Evolutionary conservation across 148 eudicot genomes (phyloP).

Genomic region (Fagopyrum tataricum): DNA sequence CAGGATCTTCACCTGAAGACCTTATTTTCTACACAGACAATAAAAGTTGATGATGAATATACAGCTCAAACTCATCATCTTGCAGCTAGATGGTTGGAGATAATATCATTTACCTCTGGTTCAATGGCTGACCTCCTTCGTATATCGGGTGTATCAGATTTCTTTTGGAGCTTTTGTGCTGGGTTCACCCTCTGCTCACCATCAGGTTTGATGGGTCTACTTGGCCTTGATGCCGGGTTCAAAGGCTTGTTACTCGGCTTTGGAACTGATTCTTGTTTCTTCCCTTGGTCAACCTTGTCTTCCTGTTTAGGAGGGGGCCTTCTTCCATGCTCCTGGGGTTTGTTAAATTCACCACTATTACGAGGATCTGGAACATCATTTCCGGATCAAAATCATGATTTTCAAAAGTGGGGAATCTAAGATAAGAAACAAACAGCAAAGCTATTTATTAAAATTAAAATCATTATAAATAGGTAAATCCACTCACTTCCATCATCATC

Average conservation of each 20-base stretch:
- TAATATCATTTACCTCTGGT: constrained; percentile 30
- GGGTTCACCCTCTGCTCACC: constrained; percentile 27
- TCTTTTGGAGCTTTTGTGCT: constrained; percentile 46
- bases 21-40: constrained; percentile 28
- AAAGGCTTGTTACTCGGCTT: constrained; percentile 40
- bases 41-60: background rate
- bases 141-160: constrained; percentile 25
- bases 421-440: background rate
- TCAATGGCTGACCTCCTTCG: constrained; percentile 55
- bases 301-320: constrained; percentile 30
- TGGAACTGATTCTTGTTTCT: constrained; percentile 27
- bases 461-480: constrained; percentile 21
- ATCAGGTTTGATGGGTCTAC: constrained; percentile 47
- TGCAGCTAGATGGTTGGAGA: constrained; percentile 1
- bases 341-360: constrained; percentile 56
- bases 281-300: constrained; percentile 32
- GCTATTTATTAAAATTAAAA: constrained; percentile 13
- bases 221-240: constrained; percentile 37
- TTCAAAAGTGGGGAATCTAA: constrained; percentile 37
- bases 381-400: constrained; percentile 27
- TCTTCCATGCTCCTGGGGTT: constrained; percentile 45
- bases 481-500: constrained; percentile 98
- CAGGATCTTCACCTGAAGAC: constrained; percentile 32
- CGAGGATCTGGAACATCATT: constrained; percentile 62
- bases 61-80: background rate